phyloP scores from a whole-genome alignment of 257 asterid genomes.

The Petunia secreta region DNA sequence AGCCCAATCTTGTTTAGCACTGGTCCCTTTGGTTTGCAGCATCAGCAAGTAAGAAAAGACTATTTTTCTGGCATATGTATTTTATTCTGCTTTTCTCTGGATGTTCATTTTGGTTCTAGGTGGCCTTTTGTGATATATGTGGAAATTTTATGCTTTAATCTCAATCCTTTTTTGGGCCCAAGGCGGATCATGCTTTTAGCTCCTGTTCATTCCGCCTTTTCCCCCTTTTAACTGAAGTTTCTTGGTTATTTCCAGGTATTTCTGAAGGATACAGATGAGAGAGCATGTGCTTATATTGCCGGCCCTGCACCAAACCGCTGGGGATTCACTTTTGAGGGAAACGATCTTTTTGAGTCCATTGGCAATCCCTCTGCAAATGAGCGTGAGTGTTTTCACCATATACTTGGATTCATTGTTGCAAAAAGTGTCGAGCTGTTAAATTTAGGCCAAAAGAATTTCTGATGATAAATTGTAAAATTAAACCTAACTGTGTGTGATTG shows the following conservation, averaged over 20 bases:
- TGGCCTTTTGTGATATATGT: constrained; percentile 12
- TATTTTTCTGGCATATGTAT: background rate
- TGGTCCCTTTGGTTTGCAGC: constrained; percentile 72
- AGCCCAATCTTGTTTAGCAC: constrained; percentile 74
- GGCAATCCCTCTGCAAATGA: constrained; percentile 41
- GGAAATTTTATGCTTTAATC: background rate
- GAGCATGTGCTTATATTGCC: constrained; percentile 99
- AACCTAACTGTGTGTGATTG: background rate
- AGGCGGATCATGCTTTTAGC: background rate
- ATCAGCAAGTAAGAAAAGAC: constrained; percentile 73
- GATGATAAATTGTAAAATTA: background rate
- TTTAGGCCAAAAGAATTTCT: background rate
- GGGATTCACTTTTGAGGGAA: constrained; percentile 91
- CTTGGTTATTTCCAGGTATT: constrained; percentile 65
- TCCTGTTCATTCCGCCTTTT: constrained; percentile 10
- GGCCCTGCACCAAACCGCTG: constrained; percentile 99
- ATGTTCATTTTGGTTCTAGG: background rate
- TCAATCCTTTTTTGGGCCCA: background rate
- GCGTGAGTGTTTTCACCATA: constrained; percentile 52
- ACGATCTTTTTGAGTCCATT: constrained; percentile 66
- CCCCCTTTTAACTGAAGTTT: constrained; percentile 22
- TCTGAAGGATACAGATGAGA: constrained; percentile 96
- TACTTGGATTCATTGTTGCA: constrained; percentile 2
- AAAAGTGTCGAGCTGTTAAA: background rate
- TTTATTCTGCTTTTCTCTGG: background rate